A percentile compares a stretch with the other conserved stretches of the same genome.
Evolutionary conservation across 140 eudicot species (phyloP).

Genomic region (Cichorium intybus): DNA sequence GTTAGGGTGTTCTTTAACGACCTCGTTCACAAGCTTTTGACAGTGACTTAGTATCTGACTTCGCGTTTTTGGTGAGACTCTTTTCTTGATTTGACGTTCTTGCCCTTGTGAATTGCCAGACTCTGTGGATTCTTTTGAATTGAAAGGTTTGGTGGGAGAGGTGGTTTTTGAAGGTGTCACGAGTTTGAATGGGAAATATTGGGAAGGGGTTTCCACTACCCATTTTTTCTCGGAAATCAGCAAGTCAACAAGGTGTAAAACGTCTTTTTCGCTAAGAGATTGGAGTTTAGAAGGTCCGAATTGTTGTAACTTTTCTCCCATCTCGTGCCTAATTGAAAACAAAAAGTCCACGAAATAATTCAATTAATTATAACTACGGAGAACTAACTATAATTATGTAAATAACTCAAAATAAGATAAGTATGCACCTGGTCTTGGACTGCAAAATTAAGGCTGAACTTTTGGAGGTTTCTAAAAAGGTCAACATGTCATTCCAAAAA

Average conservation of each 20-base stretch:
- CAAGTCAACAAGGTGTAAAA: constrained; percentile 50
- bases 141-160: constrained; percentile 16
- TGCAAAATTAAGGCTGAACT: constrained; percentile 42
- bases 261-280: constrained; percentile 33
- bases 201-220: constrained; percentile 53
- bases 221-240: constrained; percentile 64
- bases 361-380: constrained; percentile 3
- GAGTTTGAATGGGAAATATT: constrained; percentile 52
- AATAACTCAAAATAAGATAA: constrained; percentile 17
- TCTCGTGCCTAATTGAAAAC: constrained; percentile 51
- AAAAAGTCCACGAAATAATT: background rate
- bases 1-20: constrained; percentile 54
- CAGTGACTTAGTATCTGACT: constrained; percentile 59
- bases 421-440: constrained; percentile 70
- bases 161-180: constrained; percentile 20
- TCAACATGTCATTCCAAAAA: constrained; percentile 68
- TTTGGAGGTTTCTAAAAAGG: constrained; percentile 46
- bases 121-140: constrained; percentile 37
- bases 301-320: constrained; percentile 43
- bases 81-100: constrained; percentile 23
- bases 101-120: constrained; percentile 16
- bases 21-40: constrained; percentile 55
- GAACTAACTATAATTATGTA: background rate
- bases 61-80: constrained; percentile 36
- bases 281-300: constrained; percentile 54